Base-by-base conservation (phyloP, 2,329 filamentous ascomycete genomes). In the Lasiodiplodia citricola region DNA sequence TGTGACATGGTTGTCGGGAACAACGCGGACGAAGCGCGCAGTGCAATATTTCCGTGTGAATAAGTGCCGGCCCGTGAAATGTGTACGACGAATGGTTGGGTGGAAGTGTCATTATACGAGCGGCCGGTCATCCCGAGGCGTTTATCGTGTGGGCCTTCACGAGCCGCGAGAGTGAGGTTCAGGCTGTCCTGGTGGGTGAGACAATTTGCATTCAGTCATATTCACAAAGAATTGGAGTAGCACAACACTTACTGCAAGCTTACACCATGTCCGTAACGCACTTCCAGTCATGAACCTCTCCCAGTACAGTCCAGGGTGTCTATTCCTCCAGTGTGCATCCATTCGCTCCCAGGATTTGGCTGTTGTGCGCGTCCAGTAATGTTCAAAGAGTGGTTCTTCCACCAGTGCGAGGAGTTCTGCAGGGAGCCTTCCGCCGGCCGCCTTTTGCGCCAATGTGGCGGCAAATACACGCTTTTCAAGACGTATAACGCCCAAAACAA, bases 121-220 rank as follows among this genome's bases (percentile, higher is more conserved):
- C 23, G 7, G 63, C 52, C n/a, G 16, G 7, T 21, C 35, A 23
- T n/a, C n/a, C 44, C 7, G 21, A 56, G 51, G 2, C 23, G 51
- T 23, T 66, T 66, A 8, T 54, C 63, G 38, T 56, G 38, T n/a
- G 63, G 63, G 18, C 63, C 63, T 21, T 56, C 63, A 11, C 63
- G 63, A 35, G 63, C 63, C 14, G 63, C 63, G 16, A 66, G 63
- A 14, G 52, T 56, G 37, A 66, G 50, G 51, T 56, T 56, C 14
- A 66, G 51, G 14, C 21, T 14, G 10, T 66, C 51, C 63, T 66
- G 44, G 38, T 47, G 44, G 44, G n/a, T 8, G n/a, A 47, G 8
- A 47, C 18, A 8, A 21, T 21, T 21, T 21, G n/a, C 44, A 21
- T 47, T 47, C 21, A 47, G 44, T n/a, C n/a, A 47, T 21, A 21